Conservation (phyloP, 805 yeast genomes). For the Candida oleophila region DNA sequence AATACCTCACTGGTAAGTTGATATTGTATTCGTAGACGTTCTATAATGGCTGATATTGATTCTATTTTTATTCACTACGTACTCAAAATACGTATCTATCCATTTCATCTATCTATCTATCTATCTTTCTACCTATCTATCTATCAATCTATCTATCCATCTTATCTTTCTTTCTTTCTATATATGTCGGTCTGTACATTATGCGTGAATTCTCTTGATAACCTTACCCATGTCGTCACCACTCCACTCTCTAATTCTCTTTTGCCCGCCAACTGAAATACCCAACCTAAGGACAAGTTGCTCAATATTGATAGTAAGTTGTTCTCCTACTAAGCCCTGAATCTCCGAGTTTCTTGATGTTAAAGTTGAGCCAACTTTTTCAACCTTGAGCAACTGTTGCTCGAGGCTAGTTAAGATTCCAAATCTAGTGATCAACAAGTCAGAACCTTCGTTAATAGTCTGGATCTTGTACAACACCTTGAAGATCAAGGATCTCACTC, state of each 20-base stretch:
- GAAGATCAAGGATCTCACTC: slow-evolving; percentile 39
- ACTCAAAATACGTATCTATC: too few species aligned
- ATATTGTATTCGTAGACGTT: too few species aligned
- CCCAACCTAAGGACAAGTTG: slow-evolving; percentile 47
- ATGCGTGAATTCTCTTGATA: slow-evolving; percentile 38
- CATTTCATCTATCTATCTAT: too few species aligned
- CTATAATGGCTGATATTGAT: too few species aligned
- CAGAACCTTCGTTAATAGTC: slow-evolving; percentile 56
- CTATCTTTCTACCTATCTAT: too few species aligned
- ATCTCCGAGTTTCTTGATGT: slow-evolving; percentile 7
- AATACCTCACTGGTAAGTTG: too few species aligned
- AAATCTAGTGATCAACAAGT: slow-evolving; percentile 56
- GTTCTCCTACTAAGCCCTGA: slow-evolving; percentile 18
- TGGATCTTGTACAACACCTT: slow-evolving; percentile 48
- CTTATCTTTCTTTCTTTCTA: too few species aligned
- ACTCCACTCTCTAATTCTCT: slow-evolving; percentile 65
- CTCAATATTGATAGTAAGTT: slow-evolving; percentile 40
- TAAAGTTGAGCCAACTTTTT: slow-evolving; percentile 11
- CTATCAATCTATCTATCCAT: too few species aligned
- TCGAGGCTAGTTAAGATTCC: slow-evolving; percentile 39
- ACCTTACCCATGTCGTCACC: slow-evolving; percentile 45
- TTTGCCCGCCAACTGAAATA: slow-evolving; percentile 40
- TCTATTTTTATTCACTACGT: too few species aligned
- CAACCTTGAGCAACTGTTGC: slow-evolving; percentile 20
- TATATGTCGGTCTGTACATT: too few species aligned